Percentiles rank a stretch among this genome's conserved stretches.
These are phyloP conservation scores for Pythium folliculosum DNA, from an alignment of 352 stramenopile genomes.

Conservation along the genomic window DNA sequence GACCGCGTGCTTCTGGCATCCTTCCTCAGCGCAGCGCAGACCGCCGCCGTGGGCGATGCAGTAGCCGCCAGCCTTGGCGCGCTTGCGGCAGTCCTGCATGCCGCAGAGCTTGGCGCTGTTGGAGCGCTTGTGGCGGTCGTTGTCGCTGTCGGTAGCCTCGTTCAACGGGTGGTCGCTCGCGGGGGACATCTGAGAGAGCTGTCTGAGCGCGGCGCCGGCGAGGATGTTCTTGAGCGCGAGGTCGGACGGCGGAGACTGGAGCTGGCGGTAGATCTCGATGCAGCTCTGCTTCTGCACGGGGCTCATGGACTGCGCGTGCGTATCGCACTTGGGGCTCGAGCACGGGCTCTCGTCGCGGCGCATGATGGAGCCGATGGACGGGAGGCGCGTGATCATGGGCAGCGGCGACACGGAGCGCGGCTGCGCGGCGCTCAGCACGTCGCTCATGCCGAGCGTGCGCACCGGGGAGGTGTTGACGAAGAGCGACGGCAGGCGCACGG, in stretches of 20 bases:
- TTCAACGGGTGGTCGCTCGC: conserved; percentile 29
- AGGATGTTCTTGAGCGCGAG: conserved; percentile 48
- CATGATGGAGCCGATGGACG: conserved; percentile 73
- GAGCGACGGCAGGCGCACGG: conserved; percentile 52
- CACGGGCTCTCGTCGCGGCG: conserved; percentile 45
- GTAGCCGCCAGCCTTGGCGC: conserved; percentile 76
- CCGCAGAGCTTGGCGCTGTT: conserved; percentile 80
- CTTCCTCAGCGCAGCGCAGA: conserved; percentile 67
- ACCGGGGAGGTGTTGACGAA: conserved; percentile 47
- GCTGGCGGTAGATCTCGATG: conserved; percentile 67
- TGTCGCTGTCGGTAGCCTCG: conserved; percentile 23
- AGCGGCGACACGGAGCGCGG: conserved; percentile 42
- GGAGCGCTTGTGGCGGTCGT: conserved; percentile 48
- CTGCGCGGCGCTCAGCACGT: conserved; percentile 50
- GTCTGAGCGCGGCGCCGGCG: conserved; percentile 44
- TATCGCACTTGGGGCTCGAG: conserved; percentile 27
- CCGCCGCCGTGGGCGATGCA: conserved; percentile 84
- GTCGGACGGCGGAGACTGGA: conserved; percentile 37
- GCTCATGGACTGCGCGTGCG: conserved; percentile 36
- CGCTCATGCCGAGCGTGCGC: conserved; percentile 63
- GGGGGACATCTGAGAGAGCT: conserved; percentile 41
- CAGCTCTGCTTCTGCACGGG: conserved; percentile 57
- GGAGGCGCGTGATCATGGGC: conserved; percentile 44
- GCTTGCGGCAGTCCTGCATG: conserved; percentile 72
- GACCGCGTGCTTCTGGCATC: conserved; percentile 80